Evolutionary conservation across 192 early-diverging fungal species (phyloP), one percentile per base, ranked within the genome.

Genomic region (Chytriomyces hyalinus): DNA sequence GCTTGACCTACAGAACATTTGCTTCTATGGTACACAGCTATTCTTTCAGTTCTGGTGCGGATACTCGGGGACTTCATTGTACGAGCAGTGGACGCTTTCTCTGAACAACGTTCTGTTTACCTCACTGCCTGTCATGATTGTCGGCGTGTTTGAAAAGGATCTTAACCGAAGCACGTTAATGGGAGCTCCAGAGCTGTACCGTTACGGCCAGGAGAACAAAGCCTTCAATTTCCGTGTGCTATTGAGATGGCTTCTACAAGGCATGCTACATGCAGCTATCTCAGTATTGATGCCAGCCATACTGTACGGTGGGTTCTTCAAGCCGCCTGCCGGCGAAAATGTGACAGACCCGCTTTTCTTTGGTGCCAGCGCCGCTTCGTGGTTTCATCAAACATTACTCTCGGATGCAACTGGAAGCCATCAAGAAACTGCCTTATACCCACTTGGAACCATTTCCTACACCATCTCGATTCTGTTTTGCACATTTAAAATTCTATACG

Each of bases 51-150:
- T 93, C 59, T 93, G 86, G 75, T 90, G 90, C 15, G 93, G 92
- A 20, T 95, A 90, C 79, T 91, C 91, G 36, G 93, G 91, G 59
- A 93, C 93, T 5, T 90, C 88, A 13, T 66, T 79, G 28, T 82
- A 75, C 57, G 92, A 94, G 83, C 84, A 85, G 67, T 93, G 91
- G 90, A 93, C 92, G 6, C 83, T 95, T 20, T 89, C 91, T 5
- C 87, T 94, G 78, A 94, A 93, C 87, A 93, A 94, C 80, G 93
- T 92, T 13, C 70, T 94, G 72, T 96, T 94, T 78, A 91, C 92
- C 9, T 91, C 91, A 0, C 83, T 94, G 53, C 93, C 93, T 0
- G 93, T 94, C 5, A 88, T 94, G 57, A 88, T 91, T 5, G 88
- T 93, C 24, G 78, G 78, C 62, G 60, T 93, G 67, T 94, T 95